A percentile compares a stretch with the other conserved stretches of the same genome.
phyloP scores from a whole-genome alignment of 257 asterid genomes.

The Gentiana macrophylla region DNA sequence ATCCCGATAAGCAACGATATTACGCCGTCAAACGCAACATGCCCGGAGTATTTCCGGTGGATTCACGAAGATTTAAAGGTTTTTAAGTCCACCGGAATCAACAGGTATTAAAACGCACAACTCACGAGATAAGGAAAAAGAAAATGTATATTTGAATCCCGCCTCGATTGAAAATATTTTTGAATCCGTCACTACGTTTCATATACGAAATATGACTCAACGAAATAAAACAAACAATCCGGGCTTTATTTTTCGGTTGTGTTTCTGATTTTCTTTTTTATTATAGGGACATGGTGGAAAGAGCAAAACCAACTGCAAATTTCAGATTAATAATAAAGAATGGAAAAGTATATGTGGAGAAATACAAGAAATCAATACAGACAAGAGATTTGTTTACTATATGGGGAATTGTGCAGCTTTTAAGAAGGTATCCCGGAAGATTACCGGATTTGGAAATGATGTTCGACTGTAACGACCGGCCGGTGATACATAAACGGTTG shows the following conservation, averaged over 20 bases:
- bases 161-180: no score
- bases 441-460: slow-evolving; percentile 68
- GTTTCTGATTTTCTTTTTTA: no score
- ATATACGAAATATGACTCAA: no score
- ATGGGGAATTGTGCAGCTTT: slow-evolving; percentile 75
- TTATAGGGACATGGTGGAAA: slow-evolving; percentile 34
- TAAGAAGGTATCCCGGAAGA: slow-evolving; percentile 60
- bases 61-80: slow-evolving; percentile 60
- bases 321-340: slow-evolving; percentile 50
- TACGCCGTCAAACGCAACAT: slow-evolving; percentile 11
- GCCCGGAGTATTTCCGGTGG: slow-evolving; percentile 75
- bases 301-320: slow-evolving; percentile 44
- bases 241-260: no score
- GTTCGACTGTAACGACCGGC: slow-evolving; percentile 75
- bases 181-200: no score
- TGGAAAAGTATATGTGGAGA: slow-evolving; percentile 57
- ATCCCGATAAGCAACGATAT: slow-evolving; percentile 34
- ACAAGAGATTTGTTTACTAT: slow-evolving; percentile 53
- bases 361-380: slow-evolving; percentile 37
- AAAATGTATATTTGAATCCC: no score
- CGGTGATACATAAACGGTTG: slow-evolving; percentile 28
- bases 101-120: not conserved
- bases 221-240: no score
- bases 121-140: no score
- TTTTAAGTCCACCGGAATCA: slow-evolving; percentile 60